These are phyloP conservation scores for Closterium sp. DNA, from an alignment of 139 green algal genomes.

Conservation along the genomic window DNA sequence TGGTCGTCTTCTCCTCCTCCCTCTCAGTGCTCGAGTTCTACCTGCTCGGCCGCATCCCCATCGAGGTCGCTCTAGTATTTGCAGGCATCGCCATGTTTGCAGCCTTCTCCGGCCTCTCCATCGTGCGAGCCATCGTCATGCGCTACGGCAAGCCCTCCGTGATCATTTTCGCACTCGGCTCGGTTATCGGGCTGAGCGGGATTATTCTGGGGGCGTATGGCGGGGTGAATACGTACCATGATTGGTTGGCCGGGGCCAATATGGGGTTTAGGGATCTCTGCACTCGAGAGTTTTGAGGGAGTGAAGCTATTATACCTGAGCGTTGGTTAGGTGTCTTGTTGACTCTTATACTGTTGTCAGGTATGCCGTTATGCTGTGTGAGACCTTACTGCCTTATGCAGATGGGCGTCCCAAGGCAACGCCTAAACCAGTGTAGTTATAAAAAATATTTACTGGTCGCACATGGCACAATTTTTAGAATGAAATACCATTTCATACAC, in stretches of 20 bases:
- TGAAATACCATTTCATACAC: too few relatives aligned
- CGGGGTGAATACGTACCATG: neutral
- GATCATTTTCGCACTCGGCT: neutral
- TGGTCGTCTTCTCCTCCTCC: constrained; percentile 50
- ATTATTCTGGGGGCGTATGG: neutral
- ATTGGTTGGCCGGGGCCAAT: neutral
- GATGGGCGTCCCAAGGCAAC: too few relatives aligned
- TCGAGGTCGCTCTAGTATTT: constrained; percentile 1
- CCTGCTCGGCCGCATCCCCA: constrained; percentile 41
- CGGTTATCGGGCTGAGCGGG: neutral
- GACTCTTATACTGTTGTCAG: too few relatives aligned
- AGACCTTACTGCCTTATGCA: too few relatives aligned
- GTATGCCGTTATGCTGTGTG: too few relatives aligned
- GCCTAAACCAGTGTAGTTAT: too few relatives aligned
- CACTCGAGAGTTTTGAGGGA: neutral
- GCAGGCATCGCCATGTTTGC: neutral
- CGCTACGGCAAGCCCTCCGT: neutral
- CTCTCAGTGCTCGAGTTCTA: constrained; percentile 46
- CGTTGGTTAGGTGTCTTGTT: too few relatives aligned
- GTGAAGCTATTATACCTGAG: too few relatives aligned
- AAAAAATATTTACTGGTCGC: too few relatives aligned
- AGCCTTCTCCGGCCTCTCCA: neutral
- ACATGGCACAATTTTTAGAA: too few relatives aligned
- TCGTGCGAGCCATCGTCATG: neutral
- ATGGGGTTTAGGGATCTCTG: neutral